These are phyloP conservation scores for Scutellaria baicalensis DNA, from an alignment of 257 asterid genomes.

Conservation along the genomic window DNA sequence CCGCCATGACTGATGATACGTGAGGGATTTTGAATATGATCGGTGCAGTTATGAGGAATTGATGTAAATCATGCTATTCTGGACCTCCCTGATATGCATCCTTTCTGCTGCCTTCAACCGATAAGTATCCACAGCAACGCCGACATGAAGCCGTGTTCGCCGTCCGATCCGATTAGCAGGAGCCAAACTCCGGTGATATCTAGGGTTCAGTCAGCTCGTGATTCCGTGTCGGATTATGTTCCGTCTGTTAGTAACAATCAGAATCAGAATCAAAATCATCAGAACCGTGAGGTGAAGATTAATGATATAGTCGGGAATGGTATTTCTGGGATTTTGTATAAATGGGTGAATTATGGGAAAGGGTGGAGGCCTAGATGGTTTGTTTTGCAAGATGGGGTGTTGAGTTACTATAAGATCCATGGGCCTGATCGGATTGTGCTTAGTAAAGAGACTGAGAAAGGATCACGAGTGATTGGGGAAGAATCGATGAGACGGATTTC, in stretches of 20 bases:
- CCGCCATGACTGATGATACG: neutral
- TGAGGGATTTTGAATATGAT: conserved; percentile 4
- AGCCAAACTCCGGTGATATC: conserved; percentile 17
- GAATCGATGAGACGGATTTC: conserved; percentile 58
- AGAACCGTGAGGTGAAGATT: conserved; percentile 54
- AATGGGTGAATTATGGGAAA: conserved; percentile 97
- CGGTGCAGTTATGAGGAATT: neutral
- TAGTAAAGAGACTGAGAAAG: conserved; percentile 59
- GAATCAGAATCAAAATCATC: conserved; percentile 22
- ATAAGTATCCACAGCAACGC: conserved; percentile 26
- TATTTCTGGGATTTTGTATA: conserved; percentile 68
- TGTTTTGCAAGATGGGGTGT: conserved; percentile 92
- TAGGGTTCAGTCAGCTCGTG: conserved; percentile 34
- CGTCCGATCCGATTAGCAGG: conserved; percentile 22
- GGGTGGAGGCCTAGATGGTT: conserved; percentile 99
- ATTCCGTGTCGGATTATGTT: conserved; percentile 15
- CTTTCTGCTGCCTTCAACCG: conserved; percentile 33
- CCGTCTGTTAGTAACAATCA: neutral
- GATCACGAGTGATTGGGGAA: conserved; percentile 79
- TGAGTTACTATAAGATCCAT: conserved; percentile 90
- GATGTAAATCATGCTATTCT: conserved; percentile 13
- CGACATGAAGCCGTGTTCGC: conserved; percentile 22
- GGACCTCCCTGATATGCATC: conserved; percentile 29
- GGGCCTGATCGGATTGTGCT: conserved; percentile 78
- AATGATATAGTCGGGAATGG: conserved; percentile 85